Evolutionary conservation across 2,329 filamentous ascomycete species (phyloP).

Genomic region (Macroventuria anomochaeta): DNA sequence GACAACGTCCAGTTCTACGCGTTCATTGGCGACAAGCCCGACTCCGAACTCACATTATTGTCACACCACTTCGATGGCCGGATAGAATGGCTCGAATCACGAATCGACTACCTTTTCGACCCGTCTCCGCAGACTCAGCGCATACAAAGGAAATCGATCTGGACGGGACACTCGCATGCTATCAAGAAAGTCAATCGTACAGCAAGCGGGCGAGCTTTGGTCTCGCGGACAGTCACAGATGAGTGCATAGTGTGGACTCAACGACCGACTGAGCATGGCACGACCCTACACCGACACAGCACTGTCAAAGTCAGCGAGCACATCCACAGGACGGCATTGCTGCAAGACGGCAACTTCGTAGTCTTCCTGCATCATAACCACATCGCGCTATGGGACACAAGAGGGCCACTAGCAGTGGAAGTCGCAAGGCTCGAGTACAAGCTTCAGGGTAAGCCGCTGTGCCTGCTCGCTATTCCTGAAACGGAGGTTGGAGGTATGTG

Average conservation of each 20-base stretch:
- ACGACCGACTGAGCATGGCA: conserved; percentile 56
- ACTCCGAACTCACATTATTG: conserved; percentile 73
- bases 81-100: conserved; percentile 80
- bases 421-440: conserved; percentile 66
- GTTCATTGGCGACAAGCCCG: conserved; percentile 69
- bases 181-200: conserved; percentile 89
- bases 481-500: conserved; percentile 58
- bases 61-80: conserved; percentile 85
- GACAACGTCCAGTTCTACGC: conserved; percentile 74
- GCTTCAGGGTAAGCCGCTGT: conserved; percentile 74
- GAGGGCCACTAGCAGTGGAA: conserved; percentile 63
- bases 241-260: conserved; percentile 87
- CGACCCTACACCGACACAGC: conserved; percentile 70
- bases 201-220: conserved; percentile 77
- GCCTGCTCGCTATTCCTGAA: conserved; percentile 77
- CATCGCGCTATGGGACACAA: conserved; percentile 81
- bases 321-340: conserved; percentile 79
- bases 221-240: conserved; percentile 79
- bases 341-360: conserved; percentile 78
- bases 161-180: conserved; percentile 82
- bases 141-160: conserved; percentile 68
- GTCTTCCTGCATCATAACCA: conserved; percentile 77
- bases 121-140: conserved; percentile 65
- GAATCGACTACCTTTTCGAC: conserved; percentile 81
- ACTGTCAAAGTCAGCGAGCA: conserved; percentile 70